Conservation (phyloP, 306 rosid genomes). For the Fagus sylvatica region DNA sequence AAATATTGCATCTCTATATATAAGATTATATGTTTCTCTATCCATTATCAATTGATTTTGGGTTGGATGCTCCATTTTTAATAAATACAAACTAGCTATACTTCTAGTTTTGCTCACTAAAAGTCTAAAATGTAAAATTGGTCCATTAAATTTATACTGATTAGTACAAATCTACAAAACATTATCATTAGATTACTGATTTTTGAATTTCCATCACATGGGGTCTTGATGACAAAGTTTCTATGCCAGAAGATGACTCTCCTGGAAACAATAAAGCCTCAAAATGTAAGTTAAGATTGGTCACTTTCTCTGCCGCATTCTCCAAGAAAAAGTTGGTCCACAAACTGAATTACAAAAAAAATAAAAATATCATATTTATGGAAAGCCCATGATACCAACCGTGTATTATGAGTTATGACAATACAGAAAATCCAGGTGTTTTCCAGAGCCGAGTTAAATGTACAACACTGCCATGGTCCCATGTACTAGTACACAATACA, state of each 20-base stretch:
- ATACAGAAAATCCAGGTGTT: not conserved
- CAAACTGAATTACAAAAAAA: slow-evolving; percentile 3
- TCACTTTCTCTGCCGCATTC: slow-evolving; percentile 37
- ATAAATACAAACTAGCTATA: too few relatives aligned
- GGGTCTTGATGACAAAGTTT: slow-evolving; percentile 35
- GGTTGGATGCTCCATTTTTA: too few relatives aligned
- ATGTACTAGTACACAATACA: slow-evolving; percentile 10
- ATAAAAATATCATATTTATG: slow-evolving; percentile 9
- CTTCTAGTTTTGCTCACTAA: too few relatives aligned
- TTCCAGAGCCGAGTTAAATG: not conserved
- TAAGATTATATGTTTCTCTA: too few relatives aligned
- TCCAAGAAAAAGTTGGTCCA: slow-evolving; percentile 33
- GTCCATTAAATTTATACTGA: too few relatives aligned
- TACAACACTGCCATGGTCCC: slow-evolving; percentile 15
- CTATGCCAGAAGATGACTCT: slow-evolving; percentile 21
- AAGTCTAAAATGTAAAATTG: too few relatives aligned
- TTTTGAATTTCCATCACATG: slow-evolving; percentile 20
- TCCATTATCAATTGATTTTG: too few relatives aligned
- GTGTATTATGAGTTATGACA: slow-evolving; percentile 9
- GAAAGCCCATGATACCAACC: slow-evolving; percentile 34
- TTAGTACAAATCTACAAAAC: too few relatives aligned
- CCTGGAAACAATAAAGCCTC: slow-evolving; percentile 26
- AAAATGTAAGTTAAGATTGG: slow-evolving; percentile 39
- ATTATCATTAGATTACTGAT: too few relatives aligned
- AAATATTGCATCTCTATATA: too few relatives aligned